A percentile compares a stretch with the other conserved stretches of the same genome.
These are phyloP conservation scores for Suillus spraguei DNA, from an alignment of 768 basidiomycete genomes.

Conservation along the genomic window DNA sequence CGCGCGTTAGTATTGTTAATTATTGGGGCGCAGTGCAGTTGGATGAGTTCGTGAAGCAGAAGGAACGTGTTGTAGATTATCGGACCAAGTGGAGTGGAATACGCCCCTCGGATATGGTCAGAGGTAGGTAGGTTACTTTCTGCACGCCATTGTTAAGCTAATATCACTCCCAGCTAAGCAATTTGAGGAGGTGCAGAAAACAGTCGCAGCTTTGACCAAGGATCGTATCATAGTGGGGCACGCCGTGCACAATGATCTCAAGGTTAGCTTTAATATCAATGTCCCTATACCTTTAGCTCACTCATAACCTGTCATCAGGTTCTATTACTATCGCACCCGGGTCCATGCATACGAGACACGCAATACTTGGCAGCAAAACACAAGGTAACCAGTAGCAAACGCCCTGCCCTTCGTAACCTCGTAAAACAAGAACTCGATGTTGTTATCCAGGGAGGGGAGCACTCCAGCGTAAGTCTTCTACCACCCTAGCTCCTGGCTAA, in stretches of 20 bases:
- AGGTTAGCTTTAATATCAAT: slow-evolving; percentile 39
- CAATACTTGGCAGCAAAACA: slow-evolving; percentile 63
- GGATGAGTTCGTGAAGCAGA: slow-evolving; percentile 85
- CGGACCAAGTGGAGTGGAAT: slow-evolving; percentile 90
- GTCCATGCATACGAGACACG: slow-evolving; percentile 66
- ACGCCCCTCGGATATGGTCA: slow-evolving; percentile 68
- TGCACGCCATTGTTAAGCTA: not conserved
- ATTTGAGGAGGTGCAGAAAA: slow-evolving; percentile 79
- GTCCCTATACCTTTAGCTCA: not conserved
- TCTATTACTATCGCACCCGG: slow-evolving; percentile 72
- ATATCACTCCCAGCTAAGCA: slow-evolving; percentile 56
- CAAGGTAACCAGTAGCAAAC: slow-evolving; percentile 60
- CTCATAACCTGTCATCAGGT: slow-evolving; percentile 41
- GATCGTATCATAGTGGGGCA: slow-evolving; percentile 87
- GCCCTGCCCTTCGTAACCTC: slow-evolving; percentile 78
- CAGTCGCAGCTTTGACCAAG: slow-evolving; percentile 74
- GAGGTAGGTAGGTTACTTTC: slow-evolving; percentile 45
- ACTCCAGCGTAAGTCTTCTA: slow-evolving; percentile 72
- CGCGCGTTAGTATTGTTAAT: slow-evolving; percentile 89
- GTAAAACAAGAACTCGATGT: slow-evolving; percentile 79
- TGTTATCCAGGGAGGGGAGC: slow-evolving; percentile 86
- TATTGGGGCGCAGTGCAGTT: slow-evolving; percentile 78
- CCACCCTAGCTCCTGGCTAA: not conserved
- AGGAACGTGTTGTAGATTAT: slow-evolving; percentile 91
- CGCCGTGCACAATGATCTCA: slow-evolving; percentile 88